phyloP scores from a whole-genome alignment of 192 early-diverging fungal species.

The Thamnidium elegans region DNA sequence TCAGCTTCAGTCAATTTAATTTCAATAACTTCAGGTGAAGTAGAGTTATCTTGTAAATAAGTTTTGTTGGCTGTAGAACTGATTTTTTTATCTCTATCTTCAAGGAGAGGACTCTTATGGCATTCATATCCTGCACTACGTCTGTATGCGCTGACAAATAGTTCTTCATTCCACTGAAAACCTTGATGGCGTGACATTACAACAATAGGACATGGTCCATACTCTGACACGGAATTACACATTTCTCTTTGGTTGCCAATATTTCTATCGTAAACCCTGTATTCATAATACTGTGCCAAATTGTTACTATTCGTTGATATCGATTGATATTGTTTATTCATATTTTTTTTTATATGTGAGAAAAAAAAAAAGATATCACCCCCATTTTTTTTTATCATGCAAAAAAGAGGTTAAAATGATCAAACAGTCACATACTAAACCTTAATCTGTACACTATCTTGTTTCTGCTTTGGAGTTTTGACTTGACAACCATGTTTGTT shows the following conservation, averaged over 20 bases:
- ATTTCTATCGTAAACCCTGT: constrained; percentile 16
- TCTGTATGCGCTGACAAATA: constrained; percentile 23
- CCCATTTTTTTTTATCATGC: no score
- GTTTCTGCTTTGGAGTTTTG: not conserved
- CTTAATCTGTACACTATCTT: not conserved
- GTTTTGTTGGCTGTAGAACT: not conserved
- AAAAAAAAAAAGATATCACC: no score
- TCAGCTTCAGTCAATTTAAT: constrained; percentile 22
- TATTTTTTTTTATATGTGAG: not conserved
- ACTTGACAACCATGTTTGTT: no score
- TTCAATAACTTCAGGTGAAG: constrained; percentile 16
- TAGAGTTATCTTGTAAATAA: not conserved
- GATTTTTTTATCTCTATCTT: constrained; percentile 11
- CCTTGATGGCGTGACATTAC: constrained; percentile 34
- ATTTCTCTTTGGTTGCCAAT: not conserved
- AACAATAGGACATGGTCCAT: constrained; percentile 24
- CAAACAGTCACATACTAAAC: not conserved
- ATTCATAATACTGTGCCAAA: constrained; percentile 17
- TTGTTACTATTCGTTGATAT: not conserved
- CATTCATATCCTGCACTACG: constrained; percentile 20
- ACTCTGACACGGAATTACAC: not conserved
- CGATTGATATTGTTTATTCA: not conserved
- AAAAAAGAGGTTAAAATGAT: no score
- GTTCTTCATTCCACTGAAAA: constrained; percentile 36
- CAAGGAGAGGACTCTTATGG: constrained; percentile 20